Base-by-base conservation (phyloP, 2,329 filamentous ascomycete species). In the Claviceps pazoutovae region DNA sequence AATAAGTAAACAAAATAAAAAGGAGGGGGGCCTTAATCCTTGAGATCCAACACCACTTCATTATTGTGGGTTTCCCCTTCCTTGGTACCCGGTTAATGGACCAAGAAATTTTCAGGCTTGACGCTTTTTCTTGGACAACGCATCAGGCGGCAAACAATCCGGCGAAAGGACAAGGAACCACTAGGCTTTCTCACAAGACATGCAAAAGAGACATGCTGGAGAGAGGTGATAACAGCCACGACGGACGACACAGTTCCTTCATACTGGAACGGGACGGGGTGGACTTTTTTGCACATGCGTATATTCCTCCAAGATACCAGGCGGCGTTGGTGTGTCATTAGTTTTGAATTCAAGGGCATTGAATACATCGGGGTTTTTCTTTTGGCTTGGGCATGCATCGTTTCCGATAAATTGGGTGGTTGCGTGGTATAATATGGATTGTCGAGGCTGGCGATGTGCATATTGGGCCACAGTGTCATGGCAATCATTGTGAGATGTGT, bases 221-320 rank as follows among this genome's bases (percentile, higher is more conserved):
- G 30, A 34, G 30, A 4, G 30, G 9, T 3, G 8, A 34, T 34
- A 34, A 34, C 30, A 11, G 30, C 30, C 30, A 11, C 30, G 9
- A 34, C 30, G 17, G 4, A 51, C 21, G 39, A 45, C n/a, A 46
- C 34, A 51, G n/a, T 26, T 48, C 38, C 21, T 14, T 41, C 39
- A 36, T 21, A 41, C 26, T 30, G 26, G 8, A 8, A 30, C 26
- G 26, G 8, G 26, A 30, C 36, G 37, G 44, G 21, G 13, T 26
- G 49, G 39, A 8, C 46, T 49, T 51, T 49, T 11, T 46, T 49
- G 46, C 52, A 54, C 46, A 54, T 49, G 51, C 16, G 26, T 45
- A 56, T 53, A 50, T 56, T 55, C 17, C 53, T 55, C 66, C 59
- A 60, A 67, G 64, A 67, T 68, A 68, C 64, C 65, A 67, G 64